These are phyloP conservation scores for Oryza meridionalis DNA, from an alignment of 176 grass and related monocot species.

Conservation along the genomic window DNA sequence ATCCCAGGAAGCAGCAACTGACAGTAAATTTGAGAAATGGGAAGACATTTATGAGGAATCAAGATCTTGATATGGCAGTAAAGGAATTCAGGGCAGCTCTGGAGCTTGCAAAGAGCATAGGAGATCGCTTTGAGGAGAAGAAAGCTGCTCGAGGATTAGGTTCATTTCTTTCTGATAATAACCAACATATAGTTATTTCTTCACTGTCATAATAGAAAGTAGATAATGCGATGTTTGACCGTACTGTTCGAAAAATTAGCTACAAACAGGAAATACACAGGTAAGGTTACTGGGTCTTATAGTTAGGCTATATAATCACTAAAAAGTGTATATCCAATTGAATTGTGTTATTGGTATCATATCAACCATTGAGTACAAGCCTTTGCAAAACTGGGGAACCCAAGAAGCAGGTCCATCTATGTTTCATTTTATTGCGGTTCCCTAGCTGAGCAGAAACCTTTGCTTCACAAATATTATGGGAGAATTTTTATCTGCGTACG, in stretches of 20 bases:
- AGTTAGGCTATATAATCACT: background rate
- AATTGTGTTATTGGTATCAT: background rate
- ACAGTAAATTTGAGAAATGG: constrained; percentile 54
- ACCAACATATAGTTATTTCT: constrained; percentile 2
- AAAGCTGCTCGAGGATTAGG: constrained; percentile 83
- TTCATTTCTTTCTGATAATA: constrained; percentile 38
- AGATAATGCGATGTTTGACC: background rate
- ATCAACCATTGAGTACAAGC: background rate
- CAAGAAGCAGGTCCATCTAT: background rate
- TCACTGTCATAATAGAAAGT: constrained; percentile 5
- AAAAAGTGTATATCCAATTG: background rate
- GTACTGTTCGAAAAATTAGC: background rate
- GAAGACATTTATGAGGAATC: constrained; percentile 63
- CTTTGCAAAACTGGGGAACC: background rate
- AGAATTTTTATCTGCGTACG: constrained; percentile 1
- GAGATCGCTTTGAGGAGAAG: constrained; percentile 72
- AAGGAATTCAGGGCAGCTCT: constrained; percentile 61
- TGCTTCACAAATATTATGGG: background rate
- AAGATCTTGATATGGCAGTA: constrained; percentile 60
- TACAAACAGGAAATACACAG: background rate
- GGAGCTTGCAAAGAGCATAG: constrained; percentile 66
- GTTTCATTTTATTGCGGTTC: background rate
- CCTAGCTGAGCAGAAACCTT: background rate
- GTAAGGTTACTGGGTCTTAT: background rate
- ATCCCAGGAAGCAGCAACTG: constrained; percentile 72